Conservation (phyloP, 352 stramenopile species). For the Phytophthora niederhauseri region DNA sequence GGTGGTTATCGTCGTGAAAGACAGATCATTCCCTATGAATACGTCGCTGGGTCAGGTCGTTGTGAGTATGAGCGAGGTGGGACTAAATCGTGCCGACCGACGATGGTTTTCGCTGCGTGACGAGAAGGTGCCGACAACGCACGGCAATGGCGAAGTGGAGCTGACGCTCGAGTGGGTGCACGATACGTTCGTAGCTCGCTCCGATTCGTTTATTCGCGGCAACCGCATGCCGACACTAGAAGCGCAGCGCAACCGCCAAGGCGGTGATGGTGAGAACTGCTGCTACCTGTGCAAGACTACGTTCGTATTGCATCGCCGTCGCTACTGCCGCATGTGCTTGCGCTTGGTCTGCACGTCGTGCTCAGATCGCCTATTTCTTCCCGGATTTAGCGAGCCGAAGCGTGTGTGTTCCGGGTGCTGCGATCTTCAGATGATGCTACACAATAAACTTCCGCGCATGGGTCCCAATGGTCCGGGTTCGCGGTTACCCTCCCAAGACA, state of each 20-base stretch:
- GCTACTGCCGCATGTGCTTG: slow-evolving; percentile 89
- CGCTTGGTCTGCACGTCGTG: slow-evolving; percentile 85
- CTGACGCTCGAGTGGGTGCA: slow-evolving; percentile 91
- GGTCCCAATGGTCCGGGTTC: slow-evolving; percentile 26
- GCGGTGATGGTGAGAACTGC: slow-evolving; percentile 48
- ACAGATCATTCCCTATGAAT: slow-evolving; percentile 76
- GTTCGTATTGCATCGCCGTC: slow-evolving; percentile 79
- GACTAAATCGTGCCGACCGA: slow-evolving; percentile 77
- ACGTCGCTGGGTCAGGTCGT: slow-evolving; percentile 77
- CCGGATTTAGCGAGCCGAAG: slow-evolving; percentile 88
- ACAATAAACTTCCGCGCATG: slow-evolving; percentile 84
- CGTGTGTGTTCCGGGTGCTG: slow-evolving; percentile 86
- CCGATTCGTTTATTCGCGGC: slow-evolving; percentile 83
- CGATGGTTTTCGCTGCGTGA: slow-evolving; percentile 84
- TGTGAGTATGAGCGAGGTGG: slow-evolving; percentile 82
- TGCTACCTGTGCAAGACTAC: slow-evolving; percentile 87
- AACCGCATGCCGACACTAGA: slow-evolving; percentile 56
- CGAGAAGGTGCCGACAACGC: slow-evolving; percentile 58
- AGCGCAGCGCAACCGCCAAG: slow-evolving; percentile 26
- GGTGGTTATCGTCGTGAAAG: slow-evolving; percentile 76
- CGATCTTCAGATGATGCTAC: slow-evolving; percentile 89
- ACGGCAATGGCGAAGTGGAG: slow-evolving; percentile 88
- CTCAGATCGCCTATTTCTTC: slow-evolving; percentile 85
- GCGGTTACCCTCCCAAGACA: slow-evolving; percentile 57
- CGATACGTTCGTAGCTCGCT: slow-evolving; percentile 89